Evolutionary conservation across 345 rosid genomes (phyloP).

Genomic region (Mallotus nudiflorus): DNA sequence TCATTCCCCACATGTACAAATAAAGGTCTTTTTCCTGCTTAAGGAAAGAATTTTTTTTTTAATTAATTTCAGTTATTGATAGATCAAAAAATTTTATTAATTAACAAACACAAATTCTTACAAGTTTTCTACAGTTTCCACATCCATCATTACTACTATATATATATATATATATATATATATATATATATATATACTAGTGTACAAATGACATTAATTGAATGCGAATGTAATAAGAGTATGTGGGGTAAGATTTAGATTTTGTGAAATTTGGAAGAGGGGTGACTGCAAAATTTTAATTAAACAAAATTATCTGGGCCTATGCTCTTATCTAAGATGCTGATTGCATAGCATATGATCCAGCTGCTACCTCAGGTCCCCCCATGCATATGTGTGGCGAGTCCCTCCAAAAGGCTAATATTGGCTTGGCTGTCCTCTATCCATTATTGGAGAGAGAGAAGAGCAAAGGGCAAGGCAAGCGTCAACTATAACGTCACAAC

Average conservation of each 20-base stretch:
- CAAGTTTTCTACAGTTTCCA: not conserved
- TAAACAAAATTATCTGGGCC: constrained; percentile 27
- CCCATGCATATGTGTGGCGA: constrained; percentile 29
- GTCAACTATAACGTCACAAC: not conserved
- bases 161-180: not conserved
- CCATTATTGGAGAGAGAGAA: constrained; percentile 40
- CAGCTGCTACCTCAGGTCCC: constrained; percentile 32
- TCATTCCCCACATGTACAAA: not conserved
- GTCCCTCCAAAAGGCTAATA: constrained; percentile 44
- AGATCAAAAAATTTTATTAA: too few species aligned
- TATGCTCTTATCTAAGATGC: constrained; percentile 11
- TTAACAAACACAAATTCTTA: too few species aligned
- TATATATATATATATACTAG: too few species aligned
- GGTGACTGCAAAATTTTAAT: constrained; percentile 18
- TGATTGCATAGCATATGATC: constrained; percentile 28
- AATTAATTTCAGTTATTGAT: too few species aligned
- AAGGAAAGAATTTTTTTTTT: not conserved
- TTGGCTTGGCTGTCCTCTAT: constrained; percentile 34
- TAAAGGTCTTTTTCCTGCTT: constrained; percentile 23
- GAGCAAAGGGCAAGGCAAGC: not conserved
- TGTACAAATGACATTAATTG: not conserved
- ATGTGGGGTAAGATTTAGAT: constrained; percentile 20
- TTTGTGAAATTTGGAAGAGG: constrained; percentile 13
- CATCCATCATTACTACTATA: too few species aligned
- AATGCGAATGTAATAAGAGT: constrained; percentile 11